A percentile compares a stretch with the other conserved stretches of the same genome.
These are phyloP conservation scores for Trifolium pratense DNA, from an alignment of 306 rosid species.

Conservation along the genomic window DNA sequence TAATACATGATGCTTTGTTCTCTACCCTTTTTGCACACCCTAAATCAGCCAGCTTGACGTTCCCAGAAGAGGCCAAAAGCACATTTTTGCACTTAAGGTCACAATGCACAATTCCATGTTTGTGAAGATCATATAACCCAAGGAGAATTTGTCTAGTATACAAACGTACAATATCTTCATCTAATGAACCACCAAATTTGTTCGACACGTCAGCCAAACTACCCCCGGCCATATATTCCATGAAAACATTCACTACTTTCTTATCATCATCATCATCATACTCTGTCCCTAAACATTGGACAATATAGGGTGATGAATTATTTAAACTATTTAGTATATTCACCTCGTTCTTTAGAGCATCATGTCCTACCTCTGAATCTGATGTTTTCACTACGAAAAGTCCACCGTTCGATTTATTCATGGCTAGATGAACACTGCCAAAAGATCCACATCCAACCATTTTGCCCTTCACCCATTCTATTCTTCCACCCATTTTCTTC, in stretches of 20 bases:
- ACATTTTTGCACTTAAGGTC: constrained; percentile 73
- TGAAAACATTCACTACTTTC: constrained; percentile 49
- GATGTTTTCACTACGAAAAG: constrained; percentile 69
- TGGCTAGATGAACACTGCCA: constrained; percentile 69
- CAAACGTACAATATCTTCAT: constrained; percentile 59
- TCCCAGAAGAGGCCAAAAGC: constrained; percentile 62
- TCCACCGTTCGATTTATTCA: constrained; percentile 57
- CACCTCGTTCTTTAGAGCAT: constrained; percentile 54
- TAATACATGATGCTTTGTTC: neutral
- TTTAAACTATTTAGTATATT: constrained; percentile 47
- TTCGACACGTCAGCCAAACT: constrained; percentile 60
- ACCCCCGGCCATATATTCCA: constrained; percentile 76
- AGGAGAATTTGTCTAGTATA: constrained; percentile 61
- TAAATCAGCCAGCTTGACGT: constrained; percentile 69
- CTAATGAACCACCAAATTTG: constrained; percentile 64
- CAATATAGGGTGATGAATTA: constrained; percentile 39
- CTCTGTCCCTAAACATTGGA: constrained; percentile 57
- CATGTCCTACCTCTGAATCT: constrained; percentile 36
- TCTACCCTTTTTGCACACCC: constrained; percentile 62
- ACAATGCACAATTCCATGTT: constrained; percentile 58
- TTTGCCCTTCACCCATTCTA: constrained; percentile 67
- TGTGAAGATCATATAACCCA: constrained; percentile 57
- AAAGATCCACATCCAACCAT: constrained; percentile 65
- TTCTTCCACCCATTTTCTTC: constrained; percentile 30
- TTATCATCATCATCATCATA: constrained; percentile 33